Base-by-base conservation (phyloP, 2,329 filamentous ascomycete genomes). In the Grosmannia penicillata region DNA sequence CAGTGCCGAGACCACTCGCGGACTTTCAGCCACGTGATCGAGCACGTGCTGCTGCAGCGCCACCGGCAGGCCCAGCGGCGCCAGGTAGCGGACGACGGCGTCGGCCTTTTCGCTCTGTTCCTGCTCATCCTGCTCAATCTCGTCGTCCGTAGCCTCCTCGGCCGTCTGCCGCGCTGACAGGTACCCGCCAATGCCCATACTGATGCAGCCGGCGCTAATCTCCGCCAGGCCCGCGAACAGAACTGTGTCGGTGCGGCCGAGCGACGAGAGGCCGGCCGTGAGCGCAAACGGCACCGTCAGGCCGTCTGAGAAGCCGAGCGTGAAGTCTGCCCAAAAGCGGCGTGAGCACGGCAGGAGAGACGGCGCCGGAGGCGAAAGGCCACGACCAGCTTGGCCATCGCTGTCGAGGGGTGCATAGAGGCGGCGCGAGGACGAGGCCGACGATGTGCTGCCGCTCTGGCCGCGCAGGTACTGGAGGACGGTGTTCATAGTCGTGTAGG, bases 261-360 rank as follows among this genome's bases (percentile, higher is more conserved):
- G 59, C 4, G 68, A 69, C 17, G 69, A 72, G 4, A 85, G 62
- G 3, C 80, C 79, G 1, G 80, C 78, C 0, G 78, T 83, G 15
- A 84, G 61, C 15, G 81, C 80, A 50, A 85, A 84, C 0, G 80
- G 80, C 0, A 84, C 80, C 0, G 80, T 84, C 43, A 84, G 61
- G 11, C 80, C 80, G 57, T 85, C 80, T 1, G 79, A 75, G 45
- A 84, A 74, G 18, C 80, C 80, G 43, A 84, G 72, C 2, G 80
- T 84, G 41, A 78, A 72, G 56, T 83, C 77, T 28, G 69, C 65
- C 11, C 77, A 56, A 44, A 75, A 64, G 11, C 58, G 58, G 2
- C 53, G 49, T 15, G 58, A 47, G 2, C 45, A 45, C 4, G 54
- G 56, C 8, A 48, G 33, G 24, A 22, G 26, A 3, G 9, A 10